Conservation (phyloP, 768 basidiomycete genomes). For the Pleurotus salmoneostramineus region DNA sequence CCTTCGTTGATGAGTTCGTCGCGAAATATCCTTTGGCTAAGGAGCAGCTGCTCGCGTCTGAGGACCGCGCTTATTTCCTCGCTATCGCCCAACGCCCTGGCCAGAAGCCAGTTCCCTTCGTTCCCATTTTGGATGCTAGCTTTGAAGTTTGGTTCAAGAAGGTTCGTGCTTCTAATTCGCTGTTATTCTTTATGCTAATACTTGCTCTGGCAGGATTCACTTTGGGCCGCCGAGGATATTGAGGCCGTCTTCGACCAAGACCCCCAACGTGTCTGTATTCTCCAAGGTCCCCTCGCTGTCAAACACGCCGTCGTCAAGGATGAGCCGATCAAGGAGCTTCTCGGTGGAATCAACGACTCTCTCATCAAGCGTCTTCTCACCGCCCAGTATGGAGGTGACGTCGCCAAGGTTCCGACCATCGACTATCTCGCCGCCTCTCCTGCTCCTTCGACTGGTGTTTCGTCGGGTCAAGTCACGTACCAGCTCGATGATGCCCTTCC, state of each 20-base stretch:
- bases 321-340: slow-evolving; percentile 88
- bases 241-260: slow-evolving; percentile 99
- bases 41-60: slow-evolving; percentile 84
- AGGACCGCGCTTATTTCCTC: slow-evolving; percentile 94
- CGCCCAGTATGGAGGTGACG: slow-evolving; percentile 74
- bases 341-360: slow-evolving; percentile 79
- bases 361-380: slow-evolving; percentile 80
- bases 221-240: slow-evolving; percentile 97
- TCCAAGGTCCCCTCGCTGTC: slow-evolving; percentile 94
- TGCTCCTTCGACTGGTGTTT: slow-evolving; percentile 19
- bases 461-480: slow-evolving; percentile 42
- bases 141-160: slow-evolving; percentile 99
- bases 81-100: slow-evolving; percentile 93
- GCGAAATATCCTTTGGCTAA: slow-evolving; percentile 76
- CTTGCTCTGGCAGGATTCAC: slow-evolving; percentile 64
- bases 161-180: slow-evolving; percentile 36
- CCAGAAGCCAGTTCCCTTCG: slow-evolving; percentile 98
- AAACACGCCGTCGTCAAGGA: slow-evolving; percentile 86
- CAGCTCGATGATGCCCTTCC: slow-evolving; percentile 53
- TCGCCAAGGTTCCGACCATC: slow-evolving; percentile 66
- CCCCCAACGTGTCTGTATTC: slow-evolving; percentile 95
- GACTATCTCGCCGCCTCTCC: slow-evolving; percentile 73
- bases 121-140: slow-evolving; percentile 87
- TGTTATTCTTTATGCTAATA: slow-evolving; percentile 10
- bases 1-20: slow-evolving; percentile 83